These are phyloP conservation scores for Forsythia suspensa DNA, from an alignment of 257 asterid genomes.

Conservation along the genomic window DNA sequence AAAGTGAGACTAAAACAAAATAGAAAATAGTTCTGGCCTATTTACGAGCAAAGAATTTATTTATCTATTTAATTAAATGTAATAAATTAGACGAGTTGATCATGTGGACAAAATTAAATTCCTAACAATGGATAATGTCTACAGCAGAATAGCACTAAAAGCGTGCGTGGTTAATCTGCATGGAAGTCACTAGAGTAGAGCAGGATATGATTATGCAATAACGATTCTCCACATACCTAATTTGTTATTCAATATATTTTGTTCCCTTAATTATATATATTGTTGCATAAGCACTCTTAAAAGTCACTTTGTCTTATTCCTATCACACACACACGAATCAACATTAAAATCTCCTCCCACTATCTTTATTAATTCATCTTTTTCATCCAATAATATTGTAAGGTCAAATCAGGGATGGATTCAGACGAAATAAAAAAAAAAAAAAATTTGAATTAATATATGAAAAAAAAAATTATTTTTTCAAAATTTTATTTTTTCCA, in stretches of 20 bases:
- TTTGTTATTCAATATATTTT: background rate
- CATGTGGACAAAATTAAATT: conserved; percentile 13
- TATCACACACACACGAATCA: conserved; percentile 22
- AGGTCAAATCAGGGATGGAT: too few relatives aligned
- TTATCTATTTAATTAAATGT: too few relatives aligned
- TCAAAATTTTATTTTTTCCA: too few relatives aligned
- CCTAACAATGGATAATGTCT: conserved; percentile 27
- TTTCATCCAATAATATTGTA: too few relatives aligned
- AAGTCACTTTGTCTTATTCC: conserved; percentile 18
- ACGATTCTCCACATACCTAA: conserved; percentile 25
- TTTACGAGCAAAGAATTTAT: too few relatives aligned
- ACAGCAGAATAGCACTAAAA: conserved; percentile 27
- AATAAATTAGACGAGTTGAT: background rate
- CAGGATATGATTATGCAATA: conserved; percentile 41
- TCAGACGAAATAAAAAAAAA: too few relatives aligned
- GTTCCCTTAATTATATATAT: background rate
- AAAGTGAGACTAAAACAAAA: too few relatives aligned
- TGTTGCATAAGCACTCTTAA: background rate
- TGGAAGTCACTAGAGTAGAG: conserved; percentile 44
- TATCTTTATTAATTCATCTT: background rate
- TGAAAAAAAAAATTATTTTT: too few relatives aligned
- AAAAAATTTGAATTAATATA: too few relatives aligned
- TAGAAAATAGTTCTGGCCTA: too few relatives aligned
- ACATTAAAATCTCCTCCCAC: conserved; percentile 18
- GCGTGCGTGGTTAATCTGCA: conserved; percentile 37